phyloP scores from a whole-genome alignment of 305 asterid species.

The Stenogyne calaminthoides region DNA sequence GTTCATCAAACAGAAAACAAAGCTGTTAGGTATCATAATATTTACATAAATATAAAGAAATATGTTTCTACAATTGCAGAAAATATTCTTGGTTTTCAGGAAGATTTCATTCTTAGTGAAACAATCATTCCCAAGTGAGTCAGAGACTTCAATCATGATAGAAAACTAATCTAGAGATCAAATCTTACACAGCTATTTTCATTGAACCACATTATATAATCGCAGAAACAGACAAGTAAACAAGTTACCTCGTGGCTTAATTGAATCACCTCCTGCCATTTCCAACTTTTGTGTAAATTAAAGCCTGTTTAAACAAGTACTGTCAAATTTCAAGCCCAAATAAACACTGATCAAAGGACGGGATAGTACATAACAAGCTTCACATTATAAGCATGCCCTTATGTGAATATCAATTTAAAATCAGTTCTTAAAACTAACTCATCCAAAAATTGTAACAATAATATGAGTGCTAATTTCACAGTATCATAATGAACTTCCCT shows the following conservation, averaged over 20 bases:
- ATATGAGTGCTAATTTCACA: neutral
- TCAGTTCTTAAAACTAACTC: neutral
- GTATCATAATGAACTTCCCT: slow-evolving; percentile 5
- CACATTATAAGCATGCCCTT: slow-evolving; percentile 26
- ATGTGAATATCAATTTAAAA: slow-evolving; percentile 16
- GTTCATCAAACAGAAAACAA: neutral
- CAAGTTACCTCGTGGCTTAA: slow-evolving; percentile 55
- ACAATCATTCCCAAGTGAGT: neutral
- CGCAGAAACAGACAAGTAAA: slow-evolving; percentile 1
- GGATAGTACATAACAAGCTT: slow-evolving; percentile 8
- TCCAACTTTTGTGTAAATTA: slow-evolving; percentile 32
- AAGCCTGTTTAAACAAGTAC: slow-evolving; percentile 29
- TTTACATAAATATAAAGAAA: neutral
- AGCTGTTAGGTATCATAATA: slow-evolving; percentile 1
- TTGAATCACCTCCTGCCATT: slow-evolving; percentile 54
- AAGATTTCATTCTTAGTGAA: neutral
- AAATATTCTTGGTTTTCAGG: neutral
- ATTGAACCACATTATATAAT: neutral
- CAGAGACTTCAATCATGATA: slow-evolving; percentile 17
- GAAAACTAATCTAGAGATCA: slow-evolving; percentile 2
- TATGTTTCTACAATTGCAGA: neutral
- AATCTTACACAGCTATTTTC: slow-evolving; percentile 13
- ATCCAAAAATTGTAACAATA: neutral
- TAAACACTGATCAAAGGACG: slow-evolving; percentile 25
- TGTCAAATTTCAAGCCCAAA: slow-evolving; percentile 25